These are phyloP conservation scores for Cladosporium cucumerinum DNA, from an alignment of 2,329 filamentous ascomycete species.

Conservation along the genomic window DNA sequence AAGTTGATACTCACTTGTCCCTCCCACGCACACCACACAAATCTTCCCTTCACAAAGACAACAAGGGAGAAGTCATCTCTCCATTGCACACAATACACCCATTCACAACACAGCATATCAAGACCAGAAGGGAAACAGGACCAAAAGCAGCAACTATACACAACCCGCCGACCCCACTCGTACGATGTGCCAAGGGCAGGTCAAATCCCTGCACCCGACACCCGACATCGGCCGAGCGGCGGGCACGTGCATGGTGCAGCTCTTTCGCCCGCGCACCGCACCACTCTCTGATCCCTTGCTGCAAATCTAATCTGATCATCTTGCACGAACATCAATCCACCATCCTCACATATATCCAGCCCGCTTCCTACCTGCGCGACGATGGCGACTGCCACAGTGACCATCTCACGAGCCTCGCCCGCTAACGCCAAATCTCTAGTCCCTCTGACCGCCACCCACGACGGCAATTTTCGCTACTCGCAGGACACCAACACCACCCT, in stretches of 20 bases:
- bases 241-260: slow-evolving; percentile 6
- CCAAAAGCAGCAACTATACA: neutral
- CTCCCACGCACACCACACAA: neutral
- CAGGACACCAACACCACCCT: neutral
- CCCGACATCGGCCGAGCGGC: slow-evolving; percentile 15
- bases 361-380: slow-evolving; percentile 17
- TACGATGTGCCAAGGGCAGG: slow-evolving; percentile 6
- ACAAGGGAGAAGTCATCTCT: too few relatives aligned
- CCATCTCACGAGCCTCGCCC: slow-evolving; percentile 4
- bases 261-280: neutral
- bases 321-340: slow-evolving; percentile 15
- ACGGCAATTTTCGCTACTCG: slow-evolving; percentile 2
- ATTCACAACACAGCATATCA: neutral
- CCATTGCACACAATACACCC: neutral
- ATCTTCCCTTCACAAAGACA: neutral
- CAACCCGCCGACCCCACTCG: slow-evolving; percentile 9
- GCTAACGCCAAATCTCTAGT: slow-evolving; percentile 21
- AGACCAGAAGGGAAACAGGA: neutral
- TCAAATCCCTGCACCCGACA: slow-evolving; percentile 8
- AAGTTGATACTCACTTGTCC: neutral
- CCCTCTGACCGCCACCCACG: neutral
- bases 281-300: slow-evolving; percentile 11
- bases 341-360: slow-evolving; percentile 17
- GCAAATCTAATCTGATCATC: slow-evolving; percentile 31
- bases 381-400: slow-evolving; percentile 19